phyloP scores from a whole-genome alignment of 306 rosid genomes.

The Myrica gale region DNA sequence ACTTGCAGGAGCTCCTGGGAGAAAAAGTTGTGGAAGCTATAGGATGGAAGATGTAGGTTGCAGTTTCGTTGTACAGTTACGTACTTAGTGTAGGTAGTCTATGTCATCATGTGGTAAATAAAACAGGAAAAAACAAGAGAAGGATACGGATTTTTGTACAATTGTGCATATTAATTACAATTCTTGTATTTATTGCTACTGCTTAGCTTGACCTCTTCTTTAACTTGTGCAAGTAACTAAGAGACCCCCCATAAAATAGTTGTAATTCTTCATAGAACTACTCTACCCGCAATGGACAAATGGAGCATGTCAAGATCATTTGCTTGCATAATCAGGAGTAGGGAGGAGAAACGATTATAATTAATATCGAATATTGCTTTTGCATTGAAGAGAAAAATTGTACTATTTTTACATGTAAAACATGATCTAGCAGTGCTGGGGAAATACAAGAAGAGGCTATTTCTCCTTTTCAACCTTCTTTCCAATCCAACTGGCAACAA shows the following conservation, averaged over 20 bases:
- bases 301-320: not conserved
- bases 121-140: no score
- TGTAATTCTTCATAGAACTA: no score
- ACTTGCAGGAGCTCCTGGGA: slow-evolving; percentile 23
- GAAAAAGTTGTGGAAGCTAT: slow-evolving; percentile 28
- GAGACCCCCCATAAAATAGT: not conserved
- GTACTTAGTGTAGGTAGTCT: slow-evolving; percentile 24
- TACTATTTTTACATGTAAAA: not conserved
- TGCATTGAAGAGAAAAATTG: not conserved
- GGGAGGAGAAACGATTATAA: not conserved
- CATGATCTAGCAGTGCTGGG: not conserved
- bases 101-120: no score
- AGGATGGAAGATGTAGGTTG: slow-evolving; percentile 30
- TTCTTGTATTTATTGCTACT: slow-evolving; percentile 26
- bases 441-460: slow-evolving; percentile 26
- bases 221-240: slow-evolving; percentile 32
- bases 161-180: slow-evolving; percentile 40
- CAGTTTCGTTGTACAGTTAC: slow-evolving; percentile 62
- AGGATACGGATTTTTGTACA: slow-evolving; percentile 13
- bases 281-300: no score
- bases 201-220: slow-evolving; percentile 22
- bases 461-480: slow-evolving; percentile 61
- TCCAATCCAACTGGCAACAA: slow-evolving; percentile 88
- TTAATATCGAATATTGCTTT: no score
- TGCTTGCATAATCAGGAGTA: not conserved